Evolutionary conservation across 2,329 filamentous ascomycete genomes (phyloP).

Genomic region (Monosporascus sp.): DNA sequence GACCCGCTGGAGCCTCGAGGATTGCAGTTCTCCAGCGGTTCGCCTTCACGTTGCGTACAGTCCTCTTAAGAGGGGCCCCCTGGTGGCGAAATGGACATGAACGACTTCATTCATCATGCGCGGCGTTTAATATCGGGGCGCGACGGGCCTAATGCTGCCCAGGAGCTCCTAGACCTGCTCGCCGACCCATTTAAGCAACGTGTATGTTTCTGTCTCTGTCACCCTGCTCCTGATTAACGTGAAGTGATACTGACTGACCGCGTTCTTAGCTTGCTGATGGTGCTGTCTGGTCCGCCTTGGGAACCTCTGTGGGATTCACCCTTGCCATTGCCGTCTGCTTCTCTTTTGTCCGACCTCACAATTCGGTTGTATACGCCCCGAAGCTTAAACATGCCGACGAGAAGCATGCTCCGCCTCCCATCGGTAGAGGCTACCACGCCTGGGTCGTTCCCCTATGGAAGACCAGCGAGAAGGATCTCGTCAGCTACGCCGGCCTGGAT

Average conservation of each 20-base stretch:
- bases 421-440: conserved; percentile 81
- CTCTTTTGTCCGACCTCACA: conserved; percentile 84
- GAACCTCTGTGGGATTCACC: conserved; percentile 72
- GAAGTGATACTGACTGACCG: conserved; percentile 4
- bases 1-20: neutral
- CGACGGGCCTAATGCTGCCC: conserved; percentile 23
- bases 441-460: conserved; percentile 77
- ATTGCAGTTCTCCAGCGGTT: neutral
- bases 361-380: conserved; percentile 88
- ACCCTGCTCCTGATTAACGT: neutral
- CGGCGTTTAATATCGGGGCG: conserved; percentile 8
- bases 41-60: neutral
- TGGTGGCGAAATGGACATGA: conserved; percentile 8
- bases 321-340: conserved; percentile 71
- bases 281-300: conserved; percentile 74
- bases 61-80: neutral
- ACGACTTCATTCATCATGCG: conserved; percentile 7
- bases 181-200: conserved; percentile 44
- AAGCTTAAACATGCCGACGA: conserved; percentile 89
- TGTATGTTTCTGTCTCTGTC: conserved; percentile 26
- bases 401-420: conserved; percentile 78
- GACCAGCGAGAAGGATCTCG: conserved; percentile 70
- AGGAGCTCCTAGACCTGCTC: conserved; percentile 43
- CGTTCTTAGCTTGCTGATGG: conserved; percentile 37
- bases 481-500: conserved; percentile 84